Evolutionary conservation across 352 stramenopile genomes (phyloP).

Genomic region (Phytopythium mirpurense): DNA sequence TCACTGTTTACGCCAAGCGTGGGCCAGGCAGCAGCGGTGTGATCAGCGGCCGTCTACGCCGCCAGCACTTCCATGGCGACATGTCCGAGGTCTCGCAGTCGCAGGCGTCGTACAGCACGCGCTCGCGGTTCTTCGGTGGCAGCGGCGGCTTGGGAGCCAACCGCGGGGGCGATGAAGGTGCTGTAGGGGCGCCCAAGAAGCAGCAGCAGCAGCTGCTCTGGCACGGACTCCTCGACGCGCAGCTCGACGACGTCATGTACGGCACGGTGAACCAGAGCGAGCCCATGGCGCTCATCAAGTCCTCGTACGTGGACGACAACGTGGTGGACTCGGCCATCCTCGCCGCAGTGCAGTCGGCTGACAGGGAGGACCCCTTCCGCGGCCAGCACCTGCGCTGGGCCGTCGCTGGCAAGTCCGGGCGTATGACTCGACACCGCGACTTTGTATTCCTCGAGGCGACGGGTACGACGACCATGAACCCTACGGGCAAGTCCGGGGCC

Average conservation of each 20-base stretch:
- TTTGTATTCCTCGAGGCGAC: conserved; percentile 40
- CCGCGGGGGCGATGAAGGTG: not conserved
- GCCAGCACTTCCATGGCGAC: not conserved
- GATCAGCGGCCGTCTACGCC: conserved; percentile 1
- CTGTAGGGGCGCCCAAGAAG: conserved; percentile 5
- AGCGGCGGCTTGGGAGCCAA: not conserved
- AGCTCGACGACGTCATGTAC: conserved; percentile 33
- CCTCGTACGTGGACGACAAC: conserved; percentile 20
- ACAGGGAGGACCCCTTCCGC: conserved; percentile 19
- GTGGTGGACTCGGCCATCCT: conserved; percentile 24
- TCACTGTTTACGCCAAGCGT: conserved; percentile 22
- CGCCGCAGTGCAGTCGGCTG: conserved; percentile 12
- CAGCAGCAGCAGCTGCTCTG: conserved; percentile 20
- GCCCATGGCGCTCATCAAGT: conserved; percentile 20
- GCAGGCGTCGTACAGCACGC: not conserved
- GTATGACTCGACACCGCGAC: conserved; percentile 30
- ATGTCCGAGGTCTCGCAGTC: conserved; percentile 4
- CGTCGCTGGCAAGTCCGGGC: conserved; percentile 16
- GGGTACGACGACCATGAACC: conserved; percentile 22
- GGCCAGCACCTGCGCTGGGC: conserved; percentile 25
- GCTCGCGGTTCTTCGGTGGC: conserved; percentile 1
- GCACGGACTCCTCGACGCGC: conserved; percentile 22
- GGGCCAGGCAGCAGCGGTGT: not conserved
- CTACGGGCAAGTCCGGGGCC: not conserved
- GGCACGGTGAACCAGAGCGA: conserved; percentile 25